Base-by-base conservation (phyloP, 2,329 filamentous ascomycete genomes). In the Paecilomyces sp. region DNA sequence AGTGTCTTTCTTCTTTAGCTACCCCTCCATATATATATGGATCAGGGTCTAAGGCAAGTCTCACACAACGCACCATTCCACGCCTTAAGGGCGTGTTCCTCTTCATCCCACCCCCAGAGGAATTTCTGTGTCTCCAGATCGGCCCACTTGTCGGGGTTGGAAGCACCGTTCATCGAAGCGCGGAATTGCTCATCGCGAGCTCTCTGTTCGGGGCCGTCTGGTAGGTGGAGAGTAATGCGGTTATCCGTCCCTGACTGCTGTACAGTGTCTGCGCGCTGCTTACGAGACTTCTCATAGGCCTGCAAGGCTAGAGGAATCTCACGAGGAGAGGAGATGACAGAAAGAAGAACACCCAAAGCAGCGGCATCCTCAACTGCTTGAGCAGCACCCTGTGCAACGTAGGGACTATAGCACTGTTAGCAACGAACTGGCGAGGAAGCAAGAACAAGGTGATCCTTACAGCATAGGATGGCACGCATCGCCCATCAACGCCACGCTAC, bases 81-180 rank as follows among this genome's bases (percentile, higher is more conserved):
- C n/a, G 64, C 63, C 50, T 68, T 65, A 58, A 72, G 57, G 1
- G 70, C 70, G 7, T 61, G 68, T 57, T 68, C 67, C 58, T 75
- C 73, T 2, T 72, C 72, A 65, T 75, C 73, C 70, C 71, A 74
- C 1, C 67, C 71, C 73, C 73, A 75, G 25, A 75, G 55, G 18
- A 72, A 67, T 68, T 81, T 77, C 68, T 88, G 86, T 51, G 86
- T 85, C 61, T 87, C 84, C 12, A 83, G 83, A 67, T 85, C 86
- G 6, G 83, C 80, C 85, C 85, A 88, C 72, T 86, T 86, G 72
- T 88, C 86, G 2, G 85, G 85, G 47, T 70, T 74, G 2, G 63
- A 60, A 5, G 65, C 69, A 18, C 63, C 68, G 0, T 62, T 59
- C 57, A 65, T 61, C 8, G 71, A 69, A 9, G 65, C 61, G 12